Evolutionary conservation across 495 filamentous ascomycete species (phyloP).

Genomic region (Ramalina intermedia): DNA sequence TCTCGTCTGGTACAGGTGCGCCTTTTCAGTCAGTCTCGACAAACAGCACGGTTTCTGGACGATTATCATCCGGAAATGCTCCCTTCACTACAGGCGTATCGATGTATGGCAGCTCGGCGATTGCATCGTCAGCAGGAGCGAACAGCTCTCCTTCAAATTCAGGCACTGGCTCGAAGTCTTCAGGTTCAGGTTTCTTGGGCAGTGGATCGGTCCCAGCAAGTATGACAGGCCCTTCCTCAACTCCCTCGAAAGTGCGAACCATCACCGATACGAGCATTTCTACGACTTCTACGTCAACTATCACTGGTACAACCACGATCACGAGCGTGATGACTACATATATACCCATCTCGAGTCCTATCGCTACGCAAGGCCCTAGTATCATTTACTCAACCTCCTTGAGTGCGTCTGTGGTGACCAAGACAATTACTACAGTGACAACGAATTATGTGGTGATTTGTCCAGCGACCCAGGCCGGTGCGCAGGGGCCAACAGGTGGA

Average conservation of each 20-base stretch:
- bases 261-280: not conserved
- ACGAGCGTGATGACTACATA: slow-evolving; percentile 15
- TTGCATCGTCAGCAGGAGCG: too few relatives aligned
- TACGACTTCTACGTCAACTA: not conserved
- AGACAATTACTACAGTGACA: slow-evolving; percentile 10
- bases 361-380: slow-evolving; percentile 16
- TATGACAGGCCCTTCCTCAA: not conserved
- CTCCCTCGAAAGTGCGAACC: not conserved
- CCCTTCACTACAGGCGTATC: too few relatives aligned
- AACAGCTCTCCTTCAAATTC: too few relatives aligned
- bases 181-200: not conserved
- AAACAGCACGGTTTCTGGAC: too few relatives aligned
- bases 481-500: not conserved
- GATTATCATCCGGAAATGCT: too few relatives aligned
- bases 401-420: slow-evolving; percentile 16
- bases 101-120: too few relatives aligned
- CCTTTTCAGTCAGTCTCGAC: too few relatives aligned
- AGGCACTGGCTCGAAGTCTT: too few relatives aligned
- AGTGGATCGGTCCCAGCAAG: not conserved
- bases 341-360: slow-evolving; percentile 21
- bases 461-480: slow-evolving; percentile 8
- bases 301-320: slow-evolving; percentile 4
- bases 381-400: slow-evolving; percentile 22
- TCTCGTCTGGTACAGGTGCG: too few relatives aligned
- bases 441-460: slow-evolving; percentile 13